Conservation (phyloP, 305 asterid species). For the Ajuga reptans region DNA sequence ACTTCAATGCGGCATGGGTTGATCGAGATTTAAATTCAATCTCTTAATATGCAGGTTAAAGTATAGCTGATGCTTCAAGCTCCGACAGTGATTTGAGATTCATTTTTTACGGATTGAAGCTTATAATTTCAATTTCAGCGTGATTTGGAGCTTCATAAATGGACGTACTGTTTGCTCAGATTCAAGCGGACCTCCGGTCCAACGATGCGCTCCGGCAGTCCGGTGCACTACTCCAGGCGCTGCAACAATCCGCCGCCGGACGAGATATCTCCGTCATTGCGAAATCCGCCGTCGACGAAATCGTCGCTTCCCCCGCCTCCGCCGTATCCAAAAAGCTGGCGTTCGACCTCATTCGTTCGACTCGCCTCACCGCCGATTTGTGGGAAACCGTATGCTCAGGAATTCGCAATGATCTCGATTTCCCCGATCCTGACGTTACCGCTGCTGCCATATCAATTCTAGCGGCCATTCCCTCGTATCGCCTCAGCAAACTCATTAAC, state of each 20-base stretch:
- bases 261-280: constrained; percentile 77
- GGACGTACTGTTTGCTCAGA: constrained; percentile 84
- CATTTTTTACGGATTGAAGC: not conserved
- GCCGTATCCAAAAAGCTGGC: constrained; percentile 83
- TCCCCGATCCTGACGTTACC: constrained; percentile 84
- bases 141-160: constrained; percentile 21
- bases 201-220: constrained; percentile 87
- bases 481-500: constrained; percentile 67
- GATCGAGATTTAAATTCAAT: too few relatives aligned
- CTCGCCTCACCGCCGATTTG: constrained; percentile 75
- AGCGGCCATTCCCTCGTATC: constrained; percentile 74
- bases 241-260: constrained; percentile 87
- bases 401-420: constrained; percentile 68
- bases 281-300: constrained; percentile 85
- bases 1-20: too few relatives aligned
- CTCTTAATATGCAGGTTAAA: not conserved
- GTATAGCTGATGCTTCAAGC: not conserved
- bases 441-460: constrained; percentile 86
- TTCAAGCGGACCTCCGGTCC: constrained; percentile 87
- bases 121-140: not conserved
- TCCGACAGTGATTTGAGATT: not conserved
- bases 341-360: constrained; percentile 74
- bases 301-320: constrained; percentile 88
- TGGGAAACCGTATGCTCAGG: constrained; percentile 80
- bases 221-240: constrained; percentile 76